Evolutionary conservation across 371 early-diverging fungal species (phyloP).

Genomic region (Synchytrium microbalum): DNA sequence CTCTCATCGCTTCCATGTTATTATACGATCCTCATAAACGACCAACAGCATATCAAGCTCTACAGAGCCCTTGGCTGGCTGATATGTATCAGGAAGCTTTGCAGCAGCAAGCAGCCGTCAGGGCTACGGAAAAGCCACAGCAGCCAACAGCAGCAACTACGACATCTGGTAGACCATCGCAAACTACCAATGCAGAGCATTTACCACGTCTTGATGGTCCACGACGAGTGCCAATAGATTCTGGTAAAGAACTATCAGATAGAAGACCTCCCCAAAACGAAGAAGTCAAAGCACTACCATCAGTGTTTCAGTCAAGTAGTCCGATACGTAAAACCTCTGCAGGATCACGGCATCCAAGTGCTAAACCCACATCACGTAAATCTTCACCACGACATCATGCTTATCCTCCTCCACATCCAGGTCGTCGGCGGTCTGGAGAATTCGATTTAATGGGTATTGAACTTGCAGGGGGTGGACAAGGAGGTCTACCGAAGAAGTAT

Average conservation of each 20-base stretch:
- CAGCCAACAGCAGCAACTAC: background rate
- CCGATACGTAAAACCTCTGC: background rate
- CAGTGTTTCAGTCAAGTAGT: background rate
- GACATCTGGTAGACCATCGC: background rate
- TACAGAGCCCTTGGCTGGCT: constrained; percentile 62
- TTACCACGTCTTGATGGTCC: background rate
- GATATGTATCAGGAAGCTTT: constrained; percentile 24
- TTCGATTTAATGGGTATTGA: background rate
- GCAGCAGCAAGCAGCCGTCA: background rate
- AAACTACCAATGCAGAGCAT: background rate
- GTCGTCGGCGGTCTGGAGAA: background rate
- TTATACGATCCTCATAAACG: constrained; percentile 80
- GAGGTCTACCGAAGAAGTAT: too few relatives aligned
- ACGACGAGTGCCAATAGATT: background rate
- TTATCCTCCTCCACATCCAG: background rate
- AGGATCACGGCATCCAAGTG: background rate
- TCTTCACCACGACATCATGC: background rate
- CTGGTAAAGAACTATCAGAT: background rate
- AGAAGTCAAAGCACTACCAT: background rate
- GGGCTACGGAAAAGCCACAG: background rate
- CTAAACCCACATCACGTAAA: background rate
- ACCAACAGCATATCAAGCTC: constrained; percentile 63
- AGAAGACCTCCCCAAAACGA: background rate
- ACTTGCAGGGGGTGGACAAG: background rate
- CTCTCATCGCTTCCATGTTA: constrained; percentile 72